These are phyloP conservation scores for Wallemia ichthyophaga DNA, from an alignment of 1,284 basidiomycete genomes.

Conservation along the genomic window DNA sequence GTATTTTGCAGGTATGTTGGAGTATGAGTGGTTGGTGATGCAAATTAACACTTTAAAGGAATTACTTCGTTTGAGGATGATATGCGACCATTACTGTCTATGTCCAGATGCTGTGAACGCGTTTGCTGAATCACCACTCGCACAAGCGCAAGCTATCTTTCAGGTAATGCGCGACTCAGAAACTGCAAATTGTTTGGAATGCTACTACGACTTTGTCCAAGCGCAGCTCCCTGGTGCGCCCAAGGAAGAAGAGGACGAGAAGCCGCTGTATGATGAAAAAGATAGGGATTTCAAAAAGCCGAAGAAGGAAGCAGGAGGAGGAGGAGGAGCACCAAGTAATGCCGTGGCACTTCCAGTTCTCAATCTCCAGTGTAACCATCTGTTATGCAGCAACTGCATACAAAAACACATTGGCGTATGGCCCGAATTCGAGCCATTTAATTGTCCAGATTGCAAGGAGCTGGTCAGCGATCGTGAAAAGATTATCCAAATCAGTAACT, in stretches of 20 bases:
- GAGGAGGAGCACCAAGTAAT: neutral
- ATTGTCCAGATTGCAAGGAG: neutral
- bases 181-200: slow-evolving; percentile 62
- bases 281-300: slow-evolving; percentile 19
- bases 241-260: slow-evolving; percentile 38
- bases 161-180: slow-evolving; percentile 50
- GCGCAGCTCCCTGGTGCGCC: slow-evolving; percentile 8
- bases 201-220: slow-evolving; percentile 30
- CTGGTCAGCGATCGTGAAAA: neutral
- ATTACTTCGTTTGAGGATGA: slow-evolving; percentile 75
- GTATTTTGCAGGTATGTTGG: neutral
- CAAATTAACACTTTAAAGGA: slow-evolving; percentile 40
- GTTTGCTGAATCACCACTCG: slow-evolving; percentile 20
- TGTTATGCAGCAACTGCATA: neutral
- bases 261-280: slow-evolving; percentile 22
- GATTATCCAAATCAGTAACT: neutral
- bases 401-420: neutral
- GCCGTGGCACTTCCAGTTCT: neutral
- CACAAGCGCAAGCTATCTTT: slow-evolving; percentile 49
- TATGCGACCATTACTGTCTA: slow-evolving; percentile 84
- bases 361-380: neutral
- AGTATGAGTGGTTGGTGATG: neutral
- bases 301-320: neutral
- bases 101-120: slow-evolving; percentile 27
- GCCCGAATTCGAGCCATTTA: neutral